phyloP scores from a whole-genome alignment of 176 grass and related monocot species.

The Oryza coarctata region DNA sequence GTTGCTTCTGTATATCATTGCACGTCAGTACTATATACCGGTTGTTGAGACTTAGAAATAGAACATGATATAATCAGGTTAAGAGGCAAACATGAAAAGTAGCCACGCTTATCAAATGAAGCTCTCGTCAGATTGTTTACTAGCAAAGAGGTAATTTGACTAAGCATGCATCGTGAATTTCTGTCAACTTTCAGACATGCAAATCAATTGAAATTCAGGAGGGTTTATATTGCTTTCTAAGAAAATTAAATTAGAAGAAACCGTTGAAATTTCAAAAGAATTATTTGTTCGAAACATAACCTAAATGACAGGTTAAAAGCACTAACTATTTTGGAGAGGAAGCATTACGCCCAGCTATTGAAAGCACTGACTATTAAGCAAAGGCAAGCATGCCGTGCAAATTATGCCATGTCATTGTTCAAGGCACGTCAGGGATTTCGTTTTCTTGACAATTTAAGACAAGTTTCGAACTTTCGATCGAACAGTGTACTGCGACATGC shows the following conservation, averaged over 20 bases:
- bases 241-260: background rate
- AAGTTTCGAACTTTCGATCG: background rate
- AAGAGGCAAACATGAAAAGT: background rate
- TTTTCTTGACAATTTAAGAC: background rate
- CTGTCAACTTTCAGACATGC: background rate
- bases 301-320: background rate
- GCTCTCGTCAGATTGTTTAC: background rate
- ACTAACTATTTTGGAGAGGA: background rate
- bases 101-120: background rate
- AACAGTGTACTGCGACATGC: background rate
- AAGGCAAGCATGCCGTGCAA: conserved; percentile 41
- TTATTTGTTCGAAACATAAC: background rate
- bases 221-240: background rate
- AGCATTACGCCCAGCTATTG: background rate
- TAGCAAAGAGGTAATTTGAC: background rate
- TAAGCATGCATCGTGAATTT: background rate
- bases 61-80: background rate
- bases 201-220: background rate
- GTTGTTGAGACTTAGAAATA: background rate
- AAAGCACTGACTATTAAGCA: background rate
- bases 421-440: conserved; percentile 34
- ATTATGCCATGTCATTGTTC: conserved; percentile 17
- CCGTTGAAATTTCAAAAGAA: background rate
- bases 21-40: background rate
- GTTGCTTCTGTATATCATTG: conserved; percentile 1